Base-by-base conservation (phyloP, 768 basidiomycete genomes). In the Rhodocollybia butyracea region DNA sequence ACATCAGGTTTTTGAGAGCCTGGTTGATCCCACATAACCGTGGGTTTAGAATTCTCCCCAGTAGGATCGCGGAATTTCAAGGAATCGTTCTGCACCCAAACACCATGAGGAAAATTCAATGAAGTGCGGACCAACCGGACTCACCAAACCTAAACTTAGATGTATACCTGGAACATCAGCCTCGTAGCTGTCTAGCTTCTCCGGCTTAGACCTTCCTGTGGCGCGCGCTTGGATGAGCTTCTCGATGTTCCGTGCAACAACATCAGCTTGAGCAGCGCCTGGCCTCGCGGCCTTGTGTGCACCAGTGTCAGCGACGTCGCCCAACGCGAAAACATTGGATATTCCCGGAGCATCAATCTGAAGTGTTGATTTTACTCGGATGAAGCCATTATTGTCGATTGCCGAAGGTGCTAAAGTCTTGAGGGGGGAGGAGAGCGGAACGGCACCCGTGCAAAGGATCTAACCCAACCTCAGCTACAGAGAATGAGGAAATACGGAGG, bases 241-340 rank as follows among this genome's bases (percentile, higher is more conserved):
- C 19, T 56, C 51, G 17, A 60, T 57, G 40, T 60, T 60, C 13
- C 43, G 22, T 30, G 45, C 34, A 13, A 50, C 51, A 12, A 60
- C 31, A n/a, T 32, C 50, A 11, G 55, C 55, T 32, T 60, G 59
- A 21, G 11, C n/a, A 11, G 24, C 36, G 2, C 50, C 59, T 21
- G 59, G 59, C 15, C 51, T 45, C 2, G 59, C 59, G 34, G 59
- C 59, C 38, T 60, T 60, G 46, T 54, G 31, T 27, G 59, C 56
- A 22, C 59, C 59, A 12, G 59, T 60, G 22, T 60, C 56, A 3
- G 56, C 59, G 19, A 60, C 56, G 27, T 57, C 56, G 31, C 56
- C 58, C 24, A 57, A 26, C 11, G 55, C 55, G 32, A 62, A 62
- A 8, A 62, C 54, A 21, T 51, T 46, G 19, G 57, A 32, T 22